These are phyloP conservation scores for Penicillium riverlandense DNA, from an alignment of 495 filamentous ascomycete species.

Conservation along the genomic window DNA sequence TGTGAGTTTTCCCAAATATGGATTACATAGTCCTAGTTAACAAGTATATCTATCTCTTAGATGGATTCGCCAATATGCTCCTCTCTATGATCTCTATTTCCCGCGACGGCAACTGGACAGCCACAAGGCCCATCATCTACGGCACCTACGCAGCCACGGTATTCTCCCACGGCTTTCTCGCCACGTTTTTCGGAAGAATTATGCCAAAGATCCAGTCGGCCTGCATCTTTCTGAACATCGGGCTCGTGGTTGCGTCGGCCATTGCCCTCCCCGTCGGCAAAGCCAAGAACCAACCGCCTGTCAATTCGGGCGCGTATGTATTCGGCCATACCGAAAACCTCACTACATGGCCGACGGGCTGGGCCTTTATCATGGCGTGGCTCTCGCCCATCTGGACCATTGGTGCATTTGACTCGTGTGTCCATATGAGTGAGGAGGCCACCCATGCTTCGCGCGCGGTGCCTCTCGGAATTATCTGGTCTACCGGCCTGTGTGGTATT, in stretches of 20 bases:
- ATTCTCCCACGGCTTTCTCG: slow-evolving; percentile 50
- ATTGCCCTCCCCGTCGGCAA: slow-evolving; percentile 59
- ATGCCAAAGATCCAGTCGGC: slow-evolving; percentile 62
- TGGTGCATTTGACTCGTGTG: slow-evolving; percentile 46
- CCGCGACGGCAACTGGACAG: slow-evolving; percentile 56
- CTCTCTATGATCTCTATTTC: slow-evolving; percentile 53
- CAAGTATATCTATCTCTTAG: slow-evolving; percentile 10
- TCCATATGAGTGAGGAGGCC: slow-evolving; percentile 61
- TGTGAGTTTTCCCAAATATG: slow-evolving; percentile 22
- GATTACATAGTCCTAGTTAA: not conserved
- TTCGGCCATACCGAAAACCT: slow-evolving; percentile 42
- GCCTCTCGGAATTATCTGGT: slow-evolving; percentile 51
- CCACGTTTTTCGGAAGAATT: slow-evolving; percentile 44
- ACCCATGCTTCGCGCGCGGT: slow-evolving; percentile 55
- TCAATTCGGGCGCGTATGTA: slow-evolving; percentile 34
- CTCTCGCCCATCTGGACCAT: slow-evolving; percentile 63
- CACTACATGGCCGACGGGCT: slow-evolving; percentile 54
- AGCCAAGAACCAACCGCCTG: slow-evolving; percentile 15
- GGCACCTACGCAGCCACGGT: slow-evolving; percentile 55
- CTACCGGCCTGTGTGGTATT: slow-evolving; percentile 29
- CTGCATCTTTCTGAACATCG: slow-evolving; percentile 56
- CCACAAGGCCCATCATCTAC: slow-evolving; percentile 53
- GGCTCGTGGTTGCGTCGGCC: slow-evolving; percentile 55
- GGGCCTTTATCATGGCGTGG: slow-evolving; percentile 62
- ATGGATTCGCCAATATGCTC: slow-evolving; percentile 45